A percentile compares a stretch with the other conserved stretches of the same genome.
Evolutionary conservation across 2,329 filamentous ascomycete genomes (phyloP).

Genomic region (Penicillium sp.): DNA sequence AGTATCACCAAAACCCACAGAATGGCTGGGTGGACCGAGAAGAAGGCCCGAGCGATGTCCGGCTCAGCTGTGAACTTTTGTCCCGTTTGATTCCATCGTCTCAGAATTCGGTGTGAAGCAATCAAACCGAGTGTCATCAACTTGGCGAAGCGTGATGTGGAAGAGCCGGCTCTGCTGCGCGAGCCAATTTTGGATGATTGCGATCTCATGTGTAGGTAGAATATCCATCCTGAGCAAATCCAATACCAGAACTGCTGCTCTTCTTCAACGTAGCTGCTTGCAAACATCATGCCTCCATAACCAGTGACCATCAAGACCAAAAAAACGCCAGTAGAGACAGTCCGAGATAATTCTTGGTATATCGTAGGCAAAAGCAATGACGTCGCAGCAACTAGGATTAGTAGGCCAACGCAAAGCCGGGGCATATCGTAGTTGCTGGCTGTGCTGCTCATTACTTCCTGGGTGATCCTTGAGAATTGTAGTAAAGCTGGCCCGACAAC

Average conservation of each 20-base stretch:
- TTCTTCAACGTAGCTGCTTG: conserved; percentile 96
- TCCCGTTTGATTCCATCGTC: conserved; percentile 95
- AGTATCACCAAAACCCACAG: conserved; percentile 76
- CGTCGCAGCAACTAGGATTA: conserved; percentile 50
- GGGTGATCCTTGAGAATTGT: conserved; percentile 71
- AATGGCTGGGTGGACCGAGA: conserved; percentile 65
- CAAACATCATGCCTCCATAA: conserved; percentile 93
- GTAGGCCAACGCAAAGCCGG: conserved; percentile 42
- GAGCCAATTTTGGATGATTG: conserved; percentile 2
- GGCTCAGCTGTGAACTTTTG: conserved; percentile 93
- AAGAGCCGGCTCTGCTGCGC: background rate
- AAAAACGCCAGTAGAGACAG: conserved; percentile 34
- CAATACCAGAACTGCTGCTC: conserved; percentile 99
- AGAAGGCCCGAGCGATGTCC: conserved; percentile 77
- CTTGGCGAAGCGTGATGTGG: conserved; percentile 12
- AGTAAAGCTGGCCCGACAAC: conserved; percentile 30
- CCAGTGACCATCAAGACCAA: conserved; percentile 59
- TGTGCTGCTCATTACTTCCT: conserved; percentile 81
- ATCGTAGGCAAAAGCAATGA: conserved; percentile 37
- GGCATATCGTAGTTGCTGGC: conserved; percentile 88
- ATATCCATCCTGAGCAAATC: conserved; percentile 60
- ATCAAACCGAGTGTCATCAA: conserved; percentile 56
- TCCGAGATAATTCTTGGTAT: conserved; percentile 34
- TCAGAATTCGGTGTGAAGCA: conserved; percentile 65
- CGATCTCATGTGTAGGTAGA: conserved; percentile 51